Base-by-base conservation (phyloP, 345 rosid species). In the Populus pruinosa region DNA sequence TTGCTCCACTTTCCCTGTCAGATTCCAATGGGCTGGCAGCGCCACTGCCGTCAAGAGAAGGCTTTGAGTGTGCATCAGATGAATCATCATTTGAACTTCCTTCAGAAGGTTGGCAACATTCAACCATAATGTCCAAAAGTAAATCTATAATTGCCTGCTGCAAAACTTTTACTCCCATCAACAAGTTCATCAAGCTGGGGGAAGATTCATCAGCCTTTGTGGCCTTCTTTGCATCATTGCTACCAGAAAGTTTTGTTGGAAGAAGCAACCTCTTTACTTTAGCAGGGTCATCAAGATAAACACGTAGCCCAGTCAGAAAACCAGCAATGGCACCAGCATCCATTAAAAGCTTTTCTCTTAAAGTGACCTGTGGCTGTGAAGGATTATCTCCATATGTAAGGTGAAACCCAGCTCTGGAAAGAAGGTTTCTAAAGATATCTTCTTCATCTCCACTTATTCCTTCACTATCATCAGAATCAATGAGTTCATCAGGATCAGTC, bases 271-370 rank as follows among this genome's bases (percentile, higher is more conserved):
- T 92, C 87, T 96, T 96, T 79, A 93, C 99, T 90, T 96, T 96
- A 72, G 92, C 91, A 67, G 99, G 99, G 84, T 96, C 99, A 74
- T 94, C 98, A 67, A 96, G 97, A 84, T 96, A 91, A 64, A 92
- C 92, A 70, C 99, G 99, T 81, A 96, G 87, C 43, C 98, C 94
- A 25, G 98, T 91, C 78, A 96, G 88, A 88, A 96, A 96, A 83
- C 99, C 98, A 70, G 99, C 97, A 82, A 96, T 92, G 33, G 99
- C 98, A 69, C 99, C 97, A 56, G 99, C 99, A 85, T 96, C 99
- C 97, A 94, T 96, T 74, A 96, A 86, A 86, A 94, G 98, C 88
- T 94, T 96, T 84, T 92, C 97, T 69, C 93, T 85, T 77, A 92
- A 84, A 23, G 93, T 92, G 72, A 92, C 91, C 87, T 94, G 97